phyloP scores from a whole-genome alignment of 2,329 filamentous ascomycete species.

The Claviceps sp. region DNA sequence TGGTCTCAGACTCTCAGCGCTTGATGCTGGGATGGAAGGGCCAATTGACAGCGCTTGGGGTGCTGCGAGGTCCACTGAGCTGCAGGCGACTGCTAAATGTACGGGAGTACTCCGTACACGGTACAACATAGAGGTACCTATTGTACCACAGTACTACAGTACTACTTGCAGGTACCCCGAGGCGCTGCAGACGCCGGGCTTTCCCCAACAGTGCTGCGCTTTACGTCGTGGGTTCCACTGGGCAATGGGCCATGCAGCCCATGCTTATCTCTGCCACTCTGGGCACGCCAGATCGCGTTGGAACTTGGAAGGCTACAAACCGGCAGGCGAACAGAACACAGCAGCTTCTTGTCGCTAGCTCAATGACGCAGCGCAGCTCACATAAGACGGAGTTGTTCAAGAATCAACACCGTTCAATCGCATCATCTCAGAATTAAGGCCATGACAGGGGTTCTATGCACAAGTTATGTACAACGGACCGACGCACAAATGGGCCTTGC shows the following conservation, averaged over 20 bases:
- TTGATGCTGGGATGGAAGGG: neutral
- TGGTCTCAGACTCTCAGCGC: neutral
- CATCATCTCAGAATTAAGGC: too few species aligned
- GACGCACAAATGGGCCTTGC: too few species aligned
- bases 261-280: neutral
- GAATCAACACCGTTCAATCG: neutral
- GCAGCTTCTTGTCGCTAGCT: neutral
- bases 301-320: neutral
- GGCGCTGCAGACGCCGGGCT: too few species aligned
- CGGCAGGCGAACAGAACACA: neutral
- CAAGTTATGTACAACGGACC: too few species aligned
- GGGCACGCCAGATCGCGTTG: neutral
- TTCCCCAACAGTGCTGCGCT: constrained; percentile 5
- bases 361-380: neutral
- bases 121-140: too few species aligned
- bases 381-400: neutral
- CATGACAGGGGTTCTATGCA: too few species aligned
- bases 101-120: too few species aligned
- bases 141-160: too few species aligned
- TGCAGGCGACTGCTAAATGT: too few species aligned
- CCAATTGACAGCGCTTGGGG: too few species aligned
- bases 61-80: too few species aligned
- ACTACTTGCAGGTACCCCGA: too few species aligned
- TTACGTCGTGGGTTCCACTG: constrained; percentile 4
- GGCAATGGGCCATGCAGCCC: neutral